Conservation (phyloP, 75 land plant species). For the Ceratopteris richardii region DNA sequence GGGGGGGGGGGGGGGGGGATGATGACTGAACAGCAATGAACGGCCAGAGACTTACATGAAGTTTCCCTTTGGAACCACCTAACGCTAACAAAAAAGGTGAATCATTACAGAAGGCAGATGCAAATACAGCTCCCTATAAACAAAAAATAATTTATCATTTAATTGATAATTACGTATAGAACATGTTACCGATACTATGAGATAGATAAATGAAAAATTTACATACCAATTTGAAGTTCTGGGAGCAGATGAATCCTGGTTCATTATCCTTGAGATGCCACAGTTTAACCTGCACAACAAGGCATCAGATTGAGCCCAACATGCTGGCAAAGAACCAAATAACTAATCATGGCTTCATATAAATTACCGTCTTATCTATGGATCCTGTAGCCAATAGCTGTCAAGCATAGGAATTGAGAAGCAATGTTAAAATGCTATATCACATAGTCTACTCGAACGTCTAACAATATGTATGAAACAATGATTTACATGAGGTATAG, state of each 20-base stretch:
- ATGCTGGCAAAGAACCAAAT: background rate
- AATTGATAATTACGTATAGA: background rate
- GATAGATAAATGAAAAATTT: background rate
- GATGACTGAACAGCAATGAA: background rate
- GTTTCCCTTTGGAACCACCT: constrained; percentile 81
- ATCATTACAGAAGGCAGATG: constrained; percentile 74
- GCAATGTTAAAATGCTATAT: background rate
- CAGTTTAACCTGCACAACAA: constrained; percentile 57
- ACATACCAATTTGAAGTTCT: constrained; percentile 75
- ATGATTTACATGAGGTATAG: constrained; percentile 59
- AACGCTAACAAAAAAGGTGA: constrained; percentile 76
- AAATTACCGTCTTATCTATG: constrained; percentile 75
- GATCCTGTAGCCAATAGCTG: constrained; percentile 94
- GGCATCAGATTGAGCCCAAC: background rate
- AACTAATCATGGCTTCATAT: background rate
- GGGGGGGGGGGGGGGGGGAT: background rate
- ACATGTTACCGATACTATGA: background rate
- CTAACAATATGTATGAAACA: background rate
- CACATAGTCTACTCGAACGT: no score
- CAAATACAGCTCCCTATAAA: constrained; percentile 74
- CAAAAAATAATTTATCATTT: no score
- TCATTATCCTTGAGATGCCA: constrained; percentile 85
- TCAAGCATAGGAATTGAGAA: constrained; percentile 2
- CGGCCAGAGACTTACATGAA: constrained; percentile 38
- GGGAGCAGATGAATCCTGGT: constrained; percentile 68